Base-by-base conservation (phyloP, 495 filamentous ascomycete genomes). In the Hypomontagnella monticulosa region DNA sequence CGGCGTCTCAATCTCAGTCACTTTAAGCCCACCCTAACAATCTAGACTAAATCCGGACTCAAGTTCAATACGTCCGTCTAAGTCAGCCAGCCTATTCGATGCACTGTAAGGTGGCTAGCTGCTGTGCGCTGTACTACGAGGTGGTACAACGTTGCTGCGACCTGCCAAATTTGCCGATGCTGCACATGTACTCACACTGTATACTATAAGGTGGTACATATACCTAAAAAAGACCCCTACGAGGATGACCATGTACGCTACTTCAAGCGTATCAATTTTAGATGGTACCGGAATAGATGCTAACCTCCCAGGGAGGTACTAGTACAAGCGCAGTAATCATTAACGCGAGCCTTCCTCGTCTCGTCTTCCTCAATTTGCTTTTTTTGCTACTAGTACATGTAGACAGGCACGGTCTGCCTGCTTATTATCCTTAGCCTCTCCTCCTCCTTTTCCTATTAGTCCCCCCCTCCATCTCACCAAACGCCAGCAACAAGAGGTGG, bases 141-240 rank as follows among this genome's bases (percentile, higher is more conserved):
- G 66, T 69, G 30, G 54, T 44, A 68, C 65, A 59, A 19, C 65
- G 43, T 68, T 16, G 55, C 49, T 60, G 66, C 55, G 50, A 38
- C 42, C 66, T 56, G 47, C 59, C 43, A 60, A 46, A 69, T 46
- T 63, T 41, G 60, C 66, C 66, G 66, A 68, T 53, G 58, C 57
- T 19, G 58, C 38, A 36, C 53, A 33, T 42, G 51, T 53, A 52
- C 8, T 16, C 54, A 34, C 10, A 33, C 14, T 44, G 4, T 42
- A 33, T 7, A 4, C 16, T 30, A 27, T 3, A 32, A 54, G 0
- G 33, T 37, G 0, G 27, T 55, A 62, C 38, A 49, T 62, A 54
- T 34, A 46, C 48, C 14, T 4, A n/a, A 16, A 38, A 16, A 38
- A 23, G 56, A 38, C 36, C 56, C 50, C 27, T 66, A 53, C 32